Percentiles rank a stretch among this genome's conserved stretches.
These are phyloP conservation scores for Mychonastes homosphaera DNA, from an alignment of 139 green algal species.

Conservation along the genomic window DNA sequence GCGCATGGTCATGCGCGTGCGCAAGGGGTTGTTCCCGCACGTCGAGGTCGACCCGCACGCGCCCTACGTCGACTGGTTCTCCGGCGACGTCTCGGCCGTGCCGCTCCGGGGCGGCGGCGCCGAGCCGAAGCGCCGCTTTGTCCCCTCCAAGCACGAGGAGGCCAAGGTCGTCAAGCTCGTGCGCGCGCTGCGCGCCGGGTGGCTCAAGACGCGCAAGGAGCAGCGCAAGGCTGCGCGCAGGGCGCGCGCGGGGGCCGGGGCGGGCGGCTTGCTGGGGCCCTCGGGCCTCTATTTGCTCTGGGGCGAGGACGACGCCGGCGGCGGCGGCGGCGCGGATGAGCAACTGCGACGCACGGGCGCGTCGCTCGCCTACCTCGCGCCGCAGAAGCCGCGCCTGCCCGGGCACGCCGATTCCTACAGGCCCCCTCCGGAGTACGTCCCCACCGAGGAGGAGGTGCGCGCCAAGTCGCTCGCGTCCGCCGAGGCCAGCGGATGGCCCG, in stretches of 20 bases:
- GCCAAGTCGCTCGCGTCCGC: neutral
- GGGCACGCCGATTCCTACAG: slow-evolving; percentile 92
- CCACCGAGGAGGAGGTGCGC: slow-evolving; percentile 52
- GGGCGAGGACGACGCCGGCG: slow-evolving; percentile 63
- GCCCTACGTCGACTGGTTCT: slow-evolving; percentile 33
- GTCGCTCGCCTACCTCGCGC: slow-evolving; percentile 82
- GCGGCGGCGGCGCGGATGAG: neutral
- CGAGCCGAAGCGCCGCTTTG: slow-evolving; percentile 92
- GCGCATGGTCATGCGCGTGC: slow-evolving; percentile 81
- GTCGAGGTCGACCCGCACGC: slow-evolving; percentile 52
- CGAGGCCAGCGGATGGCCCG: neutral
- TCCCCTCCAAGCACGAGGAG: slow-evolving; percentile 93
- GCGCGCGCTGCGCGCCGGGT: slow-evolving; percentile 84
- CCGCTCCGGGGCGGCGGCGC: slow-evolving; percentile 70
- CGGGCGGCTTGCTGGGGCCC: too few relatives aligned
- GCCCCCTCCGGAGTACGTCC: slow-evolving; percentile 88
- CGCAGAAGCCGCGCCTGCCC: slow-evolving; percentile 81
- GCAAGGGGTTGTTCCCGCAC: slow-evolving; percentile 80
- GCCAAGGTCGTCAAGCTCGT: slow-evolving; percentile 72
- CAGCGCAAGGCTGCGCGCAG: slow-evolving; percentile 20
- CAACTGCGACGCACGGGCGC: slow-evolving; percentile 32
- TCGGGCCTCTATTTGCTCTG: slow-evolving; percentile 89
- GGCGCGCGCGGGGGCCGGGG: slow-evolving; percentile 24
- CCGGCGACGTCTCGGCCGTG: slow-evolving; percentile 51
- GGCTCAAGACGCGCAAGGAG: slow-evolving; percentile 53